Evolutionary conservation across 169 alveolate genomes (phyloP), one percentile per base, ranked within the genome.

Genomic region (Haemoproteus tartakovskyi): DNA sequence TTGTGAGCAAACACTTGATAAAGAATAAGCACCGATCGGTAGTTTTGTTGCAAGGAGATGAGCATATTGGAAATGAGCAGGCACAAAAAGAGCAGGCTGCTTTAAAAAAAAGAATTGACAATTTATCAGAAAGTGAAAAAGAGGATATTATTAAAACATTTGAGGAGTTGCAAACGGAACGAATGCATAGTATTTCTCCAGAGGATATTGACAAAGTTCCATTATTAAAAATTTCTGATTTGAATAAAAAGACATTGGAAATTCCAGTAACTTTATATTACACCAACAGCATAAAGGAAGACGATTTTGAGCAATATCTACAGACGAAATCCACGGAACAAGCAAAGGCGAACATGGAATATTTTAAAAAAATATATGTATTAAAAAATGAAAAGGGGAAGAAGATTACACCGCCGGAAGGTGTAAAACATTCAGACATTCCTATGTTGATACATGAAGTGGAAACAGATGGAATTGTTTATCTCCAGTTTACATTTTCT

Each of bases 401-500:
- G 5, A 33, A 5, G 9, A 6, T 33, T 33, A 6, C 43, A 33
- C 5, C 5, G 9, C 4, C 5, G 18, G 11, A 54, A 54, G 2
- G 1, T 29, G 45, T 3, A 22, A 2, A 6, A 54, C 36, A 0
- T 1, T 2, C 63, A 12, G 37, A 26, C 2, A 27, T 83, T 16
- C 79, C 79, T n/a, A 64, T 85, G 50, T 37, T 85, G 26, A 45
- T 79, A 14, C 87, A 88, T 27, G 90, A 89, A 22, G 78, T 88
- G 46, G 90, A 86, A 11, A 78, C 93, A n/a, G 78, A 62, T n/a
- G 91, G 93, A 0, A 80, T 88, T n/a, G 30, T 88, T n/a, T 88
- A 88, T 60, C 27, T 88, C 18, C 91, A 88, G 27, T 78, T 83
- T 27, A 84, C 87, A n/a, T 70, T 88, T 18, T 63, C 88, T 1